These are phyloP conservation scores for Trichosanthes cucumerina DNA, from an alignment of 306 rosid genomes.

Conservation along the genomic window DNA sequence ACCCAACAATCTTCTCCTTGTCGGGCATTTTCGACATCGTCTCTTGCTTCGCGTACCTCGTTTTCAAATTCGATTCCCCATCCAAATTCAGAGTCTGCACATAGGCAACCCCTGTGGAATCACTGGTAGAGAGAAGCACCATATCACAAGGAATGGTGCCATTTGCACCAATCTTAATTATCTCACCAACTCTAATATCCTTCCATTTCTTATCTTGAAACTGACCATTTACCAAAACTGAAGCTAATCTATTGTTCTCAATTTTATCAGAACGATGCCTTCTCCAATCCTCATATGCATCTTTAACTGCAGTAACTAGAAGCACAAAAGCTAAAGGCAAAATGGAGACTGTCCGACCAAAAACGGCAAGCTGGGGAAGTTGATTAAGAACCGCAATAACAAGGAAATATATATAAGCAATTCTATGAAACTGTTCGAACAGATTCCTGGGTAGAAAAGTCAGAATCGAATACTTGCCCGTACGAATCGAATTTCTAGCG, in stretches of 20 bases:
- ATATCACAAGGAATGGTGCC: constrained; percentile 87
- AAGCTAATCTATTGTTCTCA: constrained; percentile 76
- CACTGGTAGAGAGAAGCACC: constrained; percentile 85
- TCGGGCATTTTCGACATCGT: constrained; percentile 54
- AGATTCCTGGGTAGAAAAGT: constrained; percentile 81
- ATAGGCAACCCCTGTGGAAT: constrained; percentile 88
- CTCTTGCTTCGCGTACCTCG: constrained; percentile 87
- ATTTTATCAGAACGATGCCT: constrained; percentile 69
- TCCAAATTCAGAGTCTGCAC: constrained; percentile 87
- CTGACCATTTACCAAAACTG: constrained; percentile 44
- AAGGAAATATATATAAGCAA: constrained; percentile 86
- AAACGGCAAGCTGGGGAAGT: constrained; percentile 90
- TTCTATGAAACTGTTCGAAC: constrained; percentile 93
- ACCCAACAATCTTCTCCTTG: constrained; percentile 43
- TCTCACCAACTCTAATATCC: constrained; percentile 69
- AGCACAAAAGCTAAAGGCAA: constrained; percentile 77
- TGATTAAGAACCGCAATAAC: constrained; percentile 82
- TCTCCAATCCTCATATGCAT: constrained; percentile 84
- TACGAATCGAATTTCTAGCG: constrained; percentile 55
- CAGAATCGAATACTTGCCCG: constrained; percentile 54
- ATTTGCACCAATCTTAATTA: constrained; percentile 46
- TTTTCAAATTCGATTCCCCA: constrained; percentile 95
- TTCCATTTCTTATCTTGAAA: constrained; percentile 60
- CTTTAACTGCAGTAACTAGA: constrained; percentile 81
- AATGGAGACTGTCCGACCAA: constrained; percentile 72